Base-by-base conservation (phyloP, 1,284 basidiomycete genomes). In the Moesziomyces parantarcticus region DNA sequence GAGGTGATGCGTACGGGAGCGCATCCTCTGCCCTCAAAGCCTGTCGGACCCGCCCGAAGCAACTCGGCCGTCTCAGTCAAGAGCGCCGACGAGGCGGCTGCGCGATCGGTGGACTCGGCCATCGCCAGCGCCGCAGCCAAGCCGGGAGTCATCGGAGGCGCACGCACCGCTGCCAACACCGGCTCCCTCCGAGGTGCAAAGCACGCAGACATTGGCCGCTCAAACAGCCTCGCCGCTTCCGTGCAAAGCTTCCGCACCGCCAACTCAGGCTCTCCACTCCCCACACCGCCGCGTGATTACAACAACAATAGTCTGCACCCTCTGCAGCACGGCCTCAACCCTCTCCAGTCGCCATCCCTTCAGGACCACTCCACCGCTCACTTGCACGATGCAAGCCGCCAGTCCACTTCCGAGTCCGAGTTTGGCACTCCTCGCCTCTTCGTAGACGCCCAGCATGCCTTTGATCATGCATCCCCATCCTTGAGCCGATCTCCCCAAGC, bases 151-250 rank as follows among this genome's bases (percentile, higher is more conserved):
- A 64, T 73, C 14, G 70, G 65, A 23, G 58, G 50, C 1, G 34
- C 50, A 32, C 42, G 68, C 42, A 39, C 42, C 22, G 26, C 41
- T 25, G 34, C 6, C 18, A 26, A n/a, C 42, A 22, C 45, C n/a
- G 21, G 29, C 29, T 6, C 29, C 22, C 14, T 14, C 34, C 56
- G 51, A 14, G 29, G 42, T 1, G 58, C 52, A 14, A 63, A 50
- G 25, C 49, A 39, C 51, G 14, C 51, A 20, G 58, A 69, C 1
- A 39, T 69, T 16, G 59, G 45, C 49, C 46, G 71, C n/a, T 68
- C 66, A 58, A 74, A 74, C 65, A 69, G 65, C 45, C 57, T 74
- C 18, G 71, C 71, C 11, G 41, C 71, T 3, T 74, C 71, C 1
- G 26, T 49, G 1, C 53, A 64, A 10, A 69, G 58, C 58, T 69